Conservation (phyloP, 306 rosid genomes). For the Lupinus albus region DNA sequence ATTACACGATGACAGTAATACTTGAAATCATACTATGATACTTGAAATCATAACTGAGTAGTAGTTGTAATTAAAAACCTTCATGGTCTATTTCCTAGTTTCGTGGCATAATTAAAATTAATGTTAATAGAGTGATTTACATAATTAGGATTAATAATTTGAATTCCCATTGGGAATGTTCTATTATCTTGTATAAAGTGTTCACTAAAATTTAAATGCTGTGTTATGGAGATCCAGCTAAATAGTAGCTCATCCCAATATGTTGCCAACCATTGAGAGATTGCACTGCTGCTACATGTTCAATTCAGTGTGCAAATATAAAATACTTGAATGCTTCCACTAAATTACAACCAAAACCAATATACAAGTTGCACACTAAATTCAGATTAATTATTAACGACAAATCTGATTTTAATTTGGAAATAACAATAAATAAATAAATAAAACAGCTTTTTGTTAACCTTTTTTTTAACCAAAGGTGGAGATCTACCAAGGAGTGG, state of each 20-base stretch:
- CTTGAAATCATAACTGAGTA: no score
- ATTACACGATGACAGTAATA: no score
- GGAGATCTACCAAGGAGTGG: no score
- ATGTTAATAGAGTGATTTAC: no score
- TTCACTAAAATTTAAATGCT: conserved; percentile 37
- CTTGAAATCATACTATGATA: no score
- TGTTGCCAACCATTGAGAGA: conserved; percentile 43
- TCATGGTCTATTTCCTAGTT: no score
- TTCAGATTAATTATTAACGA: neutral
- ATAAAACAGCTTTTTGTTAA: neutral
- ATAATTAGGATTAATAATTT: conserved; percentile 11
- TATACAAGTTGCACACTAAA: conserved; percentile 5
- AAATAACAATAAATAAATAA: neutral
- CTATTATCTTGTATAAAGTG: conserved; percentile 14
- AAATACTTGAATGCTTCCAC: conserved; percentile 33
- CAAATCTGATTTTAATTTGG: neutral
- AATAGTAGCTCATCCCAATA: conserved; percentile 47
- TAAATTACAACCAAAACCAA: conserved; percentile 31
- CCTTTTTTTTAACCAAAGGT: no score
- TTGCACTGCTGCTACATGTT: conserved; percentile 28
- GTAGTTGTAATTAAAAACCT: no score
- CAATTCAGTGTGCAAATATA: conserved; percentile 20
- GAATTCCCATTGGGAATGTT: neutral
- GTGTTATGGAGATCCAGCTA: conserved; percentile 38
- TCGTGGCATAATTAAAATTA: no score